Evolutionary conservation across 257 asterid species (phyloP).

Genomic region (Penstemon eatonii): DNA sequence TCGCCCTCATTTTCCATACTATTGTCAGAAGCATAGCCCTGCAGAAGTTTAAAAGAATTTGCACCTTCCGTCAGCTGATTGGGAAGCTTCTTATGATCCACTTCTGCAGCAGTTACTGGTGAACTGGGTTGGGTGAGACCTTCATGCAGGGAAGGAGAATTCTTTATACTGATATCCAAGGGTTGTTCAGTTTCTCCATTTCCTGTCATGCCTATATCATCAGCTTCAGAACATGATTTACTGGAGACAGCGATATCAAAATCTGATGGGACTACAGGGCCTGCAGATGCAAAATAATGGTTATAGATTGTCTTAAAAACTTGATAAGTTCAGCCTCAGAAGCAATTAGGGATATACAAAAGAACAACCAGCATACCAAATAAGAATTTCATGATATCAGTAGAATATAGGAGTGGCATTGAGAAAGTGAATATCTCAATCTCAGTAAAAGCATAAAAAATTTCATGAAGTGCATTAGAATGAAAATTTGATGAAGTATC

Average conservation of each 20-base stretch:
- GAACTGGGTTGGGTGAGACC: slow-evolving; percentile 31
- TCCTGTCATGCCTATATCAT: slow-evolving; percentile 28
- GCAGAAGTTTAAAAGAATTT: slow-evolving; percentile 53
- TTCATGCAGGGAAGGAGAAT: slow-evolving; percentile 31
- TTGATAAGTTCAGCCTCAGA: slow-evolving; percentile 21
- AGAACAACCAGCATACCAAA: not conserved
- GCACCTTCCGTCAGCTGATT: slow-evolving; percentile 38
- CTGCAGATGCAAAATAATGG: slow-evolving; percentile 39
- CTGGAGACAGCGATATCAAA: slow-evolving; percentile 24
- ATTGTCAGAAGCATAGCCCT: slow-evolving; percentile 57
- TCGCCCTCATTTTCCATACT: slow-evolving; percentile 46
- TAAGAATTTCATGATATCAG: slow-evolving; percentile 1
- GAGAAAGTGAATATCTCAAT: not conserved
- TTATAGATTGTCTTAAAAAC: slow-evolving; percentile 24
- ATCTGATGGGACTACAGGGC: slow-evolving; percentile 27
- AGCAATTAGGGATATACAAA: not conserved
- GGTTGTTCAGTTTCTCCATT: slow-evolving; percentile 31
- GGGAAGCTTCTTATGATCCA: slow-evolving; percentile 42
- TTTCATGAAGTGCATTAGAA: no score
- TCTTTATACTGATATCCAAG: slow-evolving; percentile 26
- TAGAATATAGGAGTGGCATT: slow-evolving; percentile 5
- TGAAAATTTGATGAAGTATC: no score
- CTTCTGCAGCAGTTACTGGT: slow-evolving; percentile 32
- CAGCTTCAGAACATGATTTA: slow-evolving; percentile 35
- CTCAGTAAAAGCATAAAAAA: no score